phyloP scores from a whole-genome alignment of 2,329 filamentous ascomycete genomes.

The Neopestalotiopsis rosae region DNA sequence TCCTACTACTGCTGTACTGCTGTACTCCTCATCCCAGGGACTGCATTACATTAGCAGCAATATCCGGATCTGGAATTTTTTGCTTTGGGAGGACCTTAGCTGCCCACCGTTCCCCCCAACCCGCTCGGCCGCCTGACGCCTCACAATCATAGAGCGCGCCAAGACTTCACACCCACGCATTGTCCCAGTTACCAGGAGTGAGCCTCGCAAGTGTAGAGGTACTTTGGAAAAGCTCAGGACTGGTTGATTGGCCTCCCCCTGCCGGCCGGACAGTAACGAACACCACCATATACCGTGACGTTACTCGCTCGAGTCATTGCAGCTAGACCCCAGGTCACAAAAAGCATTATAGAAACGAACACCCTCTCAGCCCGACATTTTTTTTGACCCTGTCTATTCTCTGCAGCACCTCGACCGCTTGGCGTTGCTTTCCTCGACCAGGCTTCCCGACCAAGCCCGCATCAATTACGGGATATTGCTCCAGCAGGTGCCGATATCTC shows the following conservation, averaged over 20 bases:
- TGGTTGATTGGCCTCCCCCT: neutral
- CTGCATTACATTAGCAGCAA: neutral
- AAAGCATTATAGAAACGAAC: constrained; percentile 10
- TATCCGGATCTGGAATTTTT: neutral
- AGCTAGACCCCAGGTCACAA: constrained; percentile 5
- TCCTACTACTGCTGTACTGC: too few species aligned
- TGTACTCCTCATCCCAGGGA: neutral
- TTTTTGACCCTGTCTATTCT: constrained; percentile 7
- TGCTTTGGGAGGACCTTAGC: neutral
- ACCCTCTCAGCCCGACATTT: neutral
- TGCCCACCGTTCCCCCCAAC: neutral
- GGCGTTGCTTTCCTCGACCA: constrained; percentile 12
- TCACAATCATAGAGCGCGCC: neutral
- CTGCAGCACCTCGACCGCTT: constrained; percentile 14
- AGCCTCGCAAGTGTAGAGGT: constrained; percentile 7
- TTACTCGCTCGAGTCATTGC: constrained; percentile 13
- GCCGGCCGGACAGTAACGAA: constrained; percentile 6
- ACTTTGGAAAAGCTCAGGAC: neutral
- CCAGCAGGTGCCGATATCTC: constrained; percentile 6
- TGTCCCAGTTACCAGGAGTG: neutral
- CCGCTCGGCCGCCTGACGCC: neutral
- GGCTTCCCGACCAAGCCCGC: constrained; percentile 14
- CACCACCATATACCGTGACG: constrained; percentile 4
- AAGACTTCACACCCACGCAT: constrained; percentile 1
- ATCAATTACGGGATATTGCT: constrained; percentile 15